Percentiles rank a stretch among this genome's conserved stretches.
Evolutionary conservation across 179 eudicot genomes (phyloP).

Genomic region (Heliamphora pulchella): DNA sequence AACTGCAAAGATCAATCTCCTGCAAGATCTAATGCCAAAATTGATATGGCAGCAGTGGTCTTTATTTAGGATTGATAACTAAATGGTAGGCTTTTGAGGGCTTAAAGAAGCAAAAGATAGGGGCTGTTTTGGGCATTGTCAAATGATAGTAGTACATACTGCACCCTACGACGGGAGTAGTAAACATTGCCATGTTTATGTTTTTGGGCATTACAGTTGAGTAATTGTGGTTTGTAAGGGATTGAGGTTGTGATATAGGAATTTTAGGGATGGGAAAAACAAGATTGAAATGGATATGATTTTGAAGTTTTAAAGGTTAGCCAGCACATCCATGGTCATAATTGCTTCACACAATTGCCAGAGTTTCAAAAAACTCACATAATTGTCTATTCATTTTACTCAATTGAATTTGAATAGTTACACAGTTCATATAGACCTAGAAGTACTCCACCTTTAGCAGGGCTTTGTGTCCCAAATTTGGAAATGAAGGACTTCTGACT

Average conservation of each 20-base stretch:
- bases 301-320: background rate
- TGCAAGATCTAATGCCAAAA: background rate
- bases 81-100: background rate
- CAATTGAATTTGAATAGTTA: background rate
- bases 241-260: background rate
- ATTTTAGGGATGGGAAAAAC: background rate
- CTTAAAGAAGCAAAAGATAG: background rate
- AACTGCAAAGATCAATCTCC: too few relatives aligned
- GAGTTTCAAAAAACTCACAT: background rate
- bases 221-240: background rate
- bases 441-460: background rate
- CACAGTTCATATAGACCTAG: background rate
- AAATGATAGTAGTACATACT: background rate
- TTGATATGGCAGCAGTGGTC: background rate
- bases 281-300: background rate
- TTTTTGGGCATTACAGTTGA: background rate
- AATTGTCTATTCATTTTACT: background rate
- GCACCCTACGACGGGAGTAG: background rate
- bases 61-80: background rate
- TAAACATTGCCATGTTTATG: background rate
- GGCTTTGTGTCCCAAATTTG: background rate
- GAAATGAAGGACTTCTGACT: background rate
- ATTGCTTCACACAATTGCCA: background rate
- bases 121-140: background rate
- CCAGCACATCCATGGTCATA: background rate